phyloP scores from a whole-genome alignment of 1,139 yeast species.

The Blastobotrys illinoisensis region DNA sequence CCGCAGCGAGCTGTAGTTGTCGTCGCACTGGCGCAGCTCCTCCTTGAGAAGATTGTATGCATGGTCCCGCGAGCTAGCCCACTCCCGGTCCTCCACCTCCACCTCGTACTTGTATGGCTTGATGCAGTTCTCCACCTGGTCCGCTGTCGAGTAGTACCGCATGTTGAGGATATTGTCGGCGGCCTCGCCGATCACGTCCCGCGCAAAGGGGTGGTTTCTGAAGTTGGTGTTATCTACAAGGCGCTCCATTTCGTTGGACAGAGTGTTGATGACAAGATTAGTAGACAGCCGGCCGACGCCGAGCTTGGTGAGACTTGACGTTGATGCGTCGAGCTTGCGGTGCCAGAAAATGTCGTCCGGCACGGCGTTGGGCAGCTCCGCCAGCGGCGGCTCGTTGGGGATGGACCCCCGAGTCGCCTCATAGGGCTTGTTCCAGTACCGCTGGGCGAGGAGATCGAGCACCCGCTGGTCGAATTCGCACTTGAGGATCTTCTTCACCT shows the following conservation, averaged over 20 bases:
- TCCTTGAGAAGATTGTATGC: conserved; percentile 69
- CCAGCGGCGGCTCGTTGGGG: conserved; percentile 44
- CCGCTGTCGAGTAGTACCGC: conserved; percentile 87
- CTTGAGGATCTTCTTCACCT: conserved; percentile 70
- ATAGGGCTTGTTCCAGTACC: conserved; percentile 81
- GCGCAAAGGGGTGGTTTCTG: conserved; percentile 78
- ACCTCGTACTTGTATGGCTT: conserved; percentile 97
- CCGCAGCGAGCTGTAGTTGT: conserved; percentile 56
- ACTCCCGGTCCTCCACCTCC: conserved; percentile 91
- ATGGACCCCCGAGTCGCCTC: conserved; percentile 8
- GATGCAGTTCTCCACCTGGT: conserved; percentile 96
- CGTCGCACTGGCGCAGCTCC: conserved; percentile 78
- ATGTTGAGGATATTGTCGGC: conserved; percentile 72
- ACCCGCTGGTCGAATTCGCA: conserved; percentile 86
- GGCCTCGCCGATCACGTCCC: conserved; percentile 75
- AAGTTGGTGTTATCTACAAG: conserved; percentile 70
- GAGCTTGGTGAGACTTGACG: conserved; percentile 78
- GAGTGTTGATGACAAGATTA: conserved; percentile 70
- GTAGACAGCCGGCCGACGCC: conserved; percentile 94
- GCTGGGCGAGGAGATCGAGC: conserved; percentile 75
- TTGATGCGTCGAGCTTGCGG: conserved; percentile 74
- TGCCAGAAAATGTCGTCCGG: conserved; percentile 83
- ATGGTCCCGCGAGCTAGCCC: conserved; percentile 79
- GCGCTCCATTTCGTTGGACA: conserved; percentile 70
- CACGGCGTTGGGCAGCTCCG: conserved; percentile 47